phyloP scores from a whole-genome alignment of 805 yeast species.

The Metschnikowia orientalis region DNA sequence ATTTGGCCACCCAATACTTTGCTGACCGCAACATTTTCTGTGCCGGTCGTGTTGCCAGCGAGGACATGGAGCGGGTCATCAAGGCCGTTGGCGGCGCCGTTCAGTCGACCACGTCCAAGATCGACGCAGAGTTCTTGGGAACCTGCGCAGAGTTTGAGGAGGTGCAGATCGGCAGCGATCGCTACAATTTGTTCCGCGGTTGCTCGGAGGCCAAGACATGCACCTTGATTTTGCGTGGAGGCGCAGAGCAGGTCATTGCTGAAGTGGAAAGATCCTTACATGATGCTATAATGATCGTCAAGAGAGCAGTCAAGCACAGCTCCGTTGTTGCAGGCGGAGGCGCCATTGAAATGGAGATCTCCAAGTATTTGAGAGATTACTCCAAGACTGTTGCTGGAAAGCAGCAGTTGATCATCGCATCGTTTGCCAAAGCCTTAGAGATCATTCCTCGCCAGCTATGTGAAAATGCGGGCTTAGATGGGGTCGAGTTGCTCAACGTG shows the following conservation, averaged over 20 bases:
- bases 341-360: constrained; percentile 96
- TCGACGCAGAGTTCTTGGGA: constrained; percentile 58
- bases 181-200: constrained; percentile 89
- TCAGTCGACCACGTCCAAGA: constrained; percentile 70
- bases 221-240: constrained; percentile 91
- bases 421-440: constrained; percentile 92
- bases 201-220: constrained; percentile 92
- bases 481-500: constrained; percentile 87
- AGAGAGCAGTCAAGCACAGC: constrained; percentile 85
- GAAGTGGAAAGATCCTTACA: constrained; percentile 97
- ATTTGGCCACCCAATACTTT: constrained; percentile 96
- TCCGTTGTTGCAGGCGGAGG: constrained; percentile 98
- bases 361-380: constrained; percentile 80
- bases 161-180: constrained; percentile 91
- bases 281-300: constrained; percentile 98
- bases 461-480: constrained; percentile 98
- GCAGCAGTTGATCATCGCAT: constrained; percentile 87
- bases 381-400: constrained; percentile 90
- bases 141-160: constrained; percentile 68
- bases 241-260: constrained; percentile 96
- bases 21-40: constrained; percentile 96
- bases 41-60: constrained; percentile 89
- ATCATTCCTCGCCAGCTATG: constrained; percentile 95
- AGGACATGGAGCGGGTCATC: constrained; percentile 89
- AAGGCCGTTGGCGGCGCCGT: constrained; percentile 91